Evolutionary conservation across 192 early-diverging fungal species (phyloP).

Genomic region (Paraglomus occultum): DNA sequence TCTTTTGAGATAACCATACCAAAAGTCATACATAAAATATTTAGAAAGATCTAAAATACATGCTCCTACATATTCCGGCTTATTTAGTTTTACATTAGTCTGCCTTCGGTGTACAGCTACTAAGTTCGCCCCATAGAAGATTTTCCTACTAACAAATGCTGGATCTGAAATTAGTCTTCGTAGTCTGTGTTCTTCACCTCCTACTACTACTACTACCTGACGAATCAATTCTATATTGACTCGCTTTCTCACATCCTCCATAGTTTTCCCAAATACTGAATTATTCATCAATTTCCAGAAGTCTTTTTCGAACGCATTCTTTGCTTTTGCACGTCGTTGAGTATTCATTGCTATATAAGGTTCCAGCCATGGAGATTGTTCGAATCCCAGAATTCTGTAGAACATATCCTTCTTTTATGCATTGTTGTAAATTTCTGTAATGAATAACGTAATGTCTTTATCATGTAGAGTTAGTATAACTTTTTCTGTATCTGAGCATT

Average conservation of each 20-base stretch:
- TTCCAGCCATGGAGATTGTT: slow-evolving; percentile 4
- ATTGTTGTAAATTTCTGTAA: slow-evolving; percentile 19
- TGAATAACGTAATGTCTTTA: slow-evolving; percentile 18
- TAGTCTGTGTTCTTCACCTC: slow-evolving; percentile 15
- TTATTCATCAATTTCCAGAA: slow-evolving; percentile 29
- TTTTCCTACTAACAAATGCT: slow-evolving; percentile 21
- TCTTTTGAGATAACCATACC: slow-evolving; percentile 23
- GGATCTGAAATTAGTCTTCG: slow-evolving; percentile 14
- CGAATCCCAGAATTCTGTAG: slow-evolving; percentile 5
- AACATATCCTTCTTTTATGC: not conserved
- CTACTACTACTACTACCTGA: too few relatives aligned
- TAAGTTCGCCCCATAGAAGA: slow-evolving; percentile 20
- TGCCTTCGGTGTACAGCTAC: slow-evolving; percentile 23
- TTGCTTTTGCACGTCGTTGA: slow-evolving; percentile 15
- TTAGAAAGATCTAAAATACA: slow-evolving; percentile 26
- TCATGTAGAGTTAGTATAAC: slow-evolving; percentile 2
- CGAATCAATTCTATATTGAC: not conserved
- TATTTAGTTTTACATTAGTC: slow-evolving; percentile 24
- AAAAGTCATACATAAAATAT: slow-evolving; percentile 26
- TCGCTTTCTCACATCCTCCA: slow-evolving; percentile 6
- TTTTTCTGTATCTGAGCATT: slow-evolving; percentile 12
- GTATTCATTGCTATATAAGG: slow-evolving; percentile 9
- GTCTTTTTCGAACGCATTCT: slow-evolving; percentile 23
- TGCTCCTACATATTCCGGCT: slow-evolving; percentile 18
- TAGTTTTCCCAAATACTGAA: slow-evolving; percentile 22